Conservation (phyloP, 345 rosid species). For the Gynandropsis gynandra region DNA sequence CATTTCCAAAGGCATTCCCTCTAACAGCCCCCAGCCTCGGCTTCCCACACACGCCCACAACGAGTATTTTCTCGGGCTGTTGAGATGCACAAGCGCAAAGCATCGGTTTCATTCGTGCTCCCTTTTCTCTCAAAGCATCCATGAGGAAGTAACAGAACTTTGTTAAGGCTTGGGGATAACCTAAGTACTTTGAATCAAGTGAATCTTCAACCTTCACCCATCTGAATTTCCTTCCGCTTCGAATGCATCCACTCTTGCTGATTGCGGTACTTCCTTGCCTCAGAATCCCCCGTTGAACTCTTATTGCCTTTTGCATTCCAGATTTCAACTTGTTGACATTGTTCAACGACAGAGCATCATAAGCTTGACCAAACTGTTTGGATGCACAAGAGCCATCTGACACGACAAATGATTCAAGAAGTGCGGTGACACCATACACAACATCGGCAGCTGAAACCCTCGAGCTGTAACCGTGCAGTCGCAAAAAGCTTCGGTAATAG, state of each 20-base stretch:
- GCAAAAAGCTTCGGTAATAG: constrained; percentile 75
- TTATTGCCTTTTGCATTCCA: constrained; percentile 96
- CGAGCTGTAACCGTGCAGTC: constrained; percentile 89
- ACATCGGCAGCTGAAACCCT: constrained; percentile 96
- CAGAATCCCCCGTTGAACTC: constrained; percentile 77
- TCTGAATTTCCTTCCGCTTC: constrained; percentile 92
- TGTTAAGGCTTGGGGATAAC: constrained; percentile 90
- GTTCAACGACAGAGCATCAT: constrained; percentile 77
- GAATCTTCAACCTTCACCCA: constrained; percentile 94
- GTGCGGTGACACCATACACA: constrained; percentile 87
- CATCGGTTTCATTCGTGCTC: constrained; percentile 87
- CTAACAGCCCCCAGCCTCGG: constrained; percentile 85
- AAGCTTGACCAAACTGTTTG: constrained; percentile 86
- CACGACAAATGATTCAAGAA: constrained; percentile 84
- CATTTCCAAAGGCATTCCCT: constrained; percentile 87
- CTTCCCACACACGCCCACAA: constrained; percentile 90
- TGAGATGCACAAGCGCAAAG: constrained; percentile 75
- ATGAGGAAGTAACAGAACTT: constrained; percentile 90
- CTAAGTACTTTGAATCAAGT: constrained; percentile 60
- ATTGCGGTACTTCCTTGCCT: constrained; percentile 95
- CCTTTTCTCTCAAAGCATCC: constrained; percentile 96
- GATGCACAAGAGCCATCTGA: constrained; percentile 78
- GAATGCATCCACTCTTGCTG: constrained; percentile 64
- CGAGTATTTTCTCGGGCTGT: constrained; percentile 62
- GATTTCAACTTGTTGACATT: constrained; percentile 61